These are phyloP conservation scores for Tagetes patula DNA, from an alignment of 129 eudicot genomes.

Conservation along the genomic window DNA sequence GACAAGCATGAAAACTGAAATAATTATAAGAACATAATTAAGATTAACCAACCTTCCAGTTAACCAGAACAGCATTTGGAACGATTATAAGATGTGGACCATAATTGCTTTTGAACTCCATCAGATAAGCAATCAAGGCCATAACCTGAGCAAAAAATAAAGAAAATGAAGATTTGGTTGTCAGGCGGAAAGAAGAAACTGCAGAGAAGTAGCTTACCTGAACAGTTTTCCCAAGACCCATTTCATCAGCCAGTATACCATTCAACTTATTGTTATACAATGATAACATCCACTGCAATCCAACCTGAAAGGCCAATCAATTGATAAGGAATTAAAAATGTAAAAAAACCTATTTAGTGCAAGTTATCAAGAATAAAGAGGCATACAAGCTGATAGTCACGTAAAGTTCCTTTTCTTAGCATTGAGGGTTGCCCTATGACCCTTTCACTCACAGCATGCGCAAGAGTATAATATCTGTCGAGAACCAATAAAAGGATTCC, in stretches of 20 bases:
- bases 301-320: slow-evolving; percentile 61
- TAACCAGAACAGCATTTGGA: slow-evolving; percentile 97
- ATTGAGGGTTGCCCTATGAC: slow-evolving; percentile 94
- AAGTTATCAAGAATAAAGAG: slow-evolving; percentile 16
- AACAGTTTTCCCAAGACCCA: slow-evolving; percentile 99
- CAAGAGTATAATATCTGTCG: slow-evolving; percentile 84
- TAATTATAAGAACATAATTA: neutral
- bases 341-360: slow-evolving; percentile 13
- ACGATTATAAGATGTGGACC: slow-evolving; percentile 99
- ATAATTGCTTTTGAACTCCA: slow-evolving; percentile 97
- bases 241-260: slow-evolving; percentile 98
- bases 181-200: neutral
- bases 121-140: slow-evolving; percentile 95
- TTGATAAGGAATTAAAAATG: slow-evolving; percentile 6
- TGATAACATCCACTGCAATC: slow-evolving; percentile 99
- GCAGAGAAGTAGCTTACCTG: slow-evolving; percentile 47
- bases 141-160: slow-evolving; percentile 60
- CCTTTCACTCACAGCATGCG: slow-evolving; percentile 96
- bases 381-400: slow-evolving; percentile 98
- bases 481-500: slow-evolving; percentile 27
- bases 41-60: slow-evolving; percentile 81
- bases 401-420: slow-evolving; percentile 80
- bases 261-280: slow-evolving; percentile 90
- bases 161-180: neutral
- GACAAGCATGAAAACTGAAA: neutral